Conservation (phyloP, 106 monocot species). For the Apostasia shenzhenica region DNA sequence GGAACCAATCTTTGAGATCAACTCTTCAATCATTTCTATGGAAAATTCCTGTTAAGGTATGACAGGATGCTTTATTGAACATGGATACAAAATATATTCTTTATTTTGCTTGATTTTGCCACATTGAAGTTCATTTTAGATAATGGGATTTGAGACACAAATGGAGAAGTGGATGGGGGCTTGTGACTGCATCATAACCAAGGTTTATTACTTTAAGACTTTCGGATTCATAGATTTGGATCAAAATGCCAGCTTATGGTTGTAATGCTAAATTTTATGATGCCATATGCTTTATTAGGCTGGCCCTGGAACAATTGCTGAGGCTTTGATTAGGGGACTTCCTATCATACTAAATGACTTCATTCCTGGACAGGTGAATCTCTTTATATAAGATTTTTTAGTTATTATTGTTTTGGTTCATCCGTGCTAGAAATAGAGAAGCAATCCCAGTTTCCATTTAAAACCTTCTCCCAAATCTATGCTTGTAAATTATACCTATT, state of each 20-base stretch:
- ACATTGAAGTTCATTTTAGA: slow-evolving; percentile 19
- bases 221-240: too few species aligned
- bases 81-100: too few species aligned
- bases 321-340: slow-evolving; percentile 76
- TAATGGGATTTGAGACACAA: slow-evolving; percentile 68
- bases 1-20: slow-evolving; percentile 45
- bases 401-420: too few species aligned
- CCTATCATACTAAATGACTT: slow-evolving; percentile 78
- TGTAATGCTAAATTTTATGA: too few species aligned
- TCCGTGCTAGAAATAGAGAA: too few species aligned
- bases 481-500: too few species aligned
- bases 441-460: too few species aligned
- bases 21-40: slow-evolving; percentile 38
- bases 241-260: too few species aligned
- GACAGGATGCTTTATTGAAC: background rate
- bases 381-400: too few species aligned
- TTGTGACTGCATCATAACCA: slow-evolving; percentile 80
- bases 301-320: slow-evolving; percentile 77
- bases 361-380: slow-evolving; percentile 67
- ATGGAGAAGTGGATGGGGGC: slow-evolving; percentile 92
- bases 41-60: slow-evolving; percentile 71
- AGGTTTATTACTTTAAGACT: slow-evolving; percentile 17
- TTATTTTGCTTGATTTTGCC: background rate
- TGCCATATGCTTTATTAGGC: slow-evolving; percentile 25
- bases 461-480: too few species aligned